Base-by-base conservation (phyloP, 139 green algal genomes). In the Desmodesmus armatus region DNA sequence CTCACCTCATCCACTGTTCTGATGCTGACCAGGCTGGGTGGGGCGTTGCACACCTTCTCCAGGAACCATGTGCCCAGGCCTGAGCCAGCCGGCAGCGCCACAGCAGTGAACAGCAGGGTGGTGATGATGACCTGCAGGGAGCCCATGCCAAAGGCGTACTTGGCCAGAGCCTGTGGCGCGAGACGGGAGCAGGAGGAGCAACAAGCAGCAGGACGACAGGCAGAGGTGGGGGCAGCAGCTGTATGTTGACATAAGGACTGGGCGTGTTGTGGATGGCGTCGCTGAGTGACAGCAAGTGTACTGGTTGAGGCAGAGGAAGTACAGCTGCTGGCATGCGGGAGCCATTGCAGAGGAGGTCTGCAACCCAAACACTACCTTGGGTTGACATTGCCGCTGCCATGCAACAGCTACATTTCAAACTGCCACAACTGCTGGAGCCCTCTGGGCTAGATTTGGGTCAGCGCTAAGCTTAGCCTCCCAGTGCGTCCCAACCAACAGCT, bases 101-200 rank as follows among this genome's bases (percentile, higher is more conserved):
- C 92, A 0, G 86, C 80, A 0, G 91, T 93, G 84, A 99, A 99
- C 33, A 93, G 88, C 47, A 86, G 47, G 0, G 91, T 97, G 69
- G 78, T 93, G 5, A 96, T 19, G 13, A 94, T 4, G 88, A 99
- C 93, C 83, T 98, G 96, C 1, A 95, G 80, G 2, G 89, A 89
- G 31, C 97, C 97, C 51, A 99, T 89, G 19, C 96, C 96, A 90
- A 99, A 99, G 0, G 96, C 96, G 79, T 95, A 99, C 87, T 97
- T 98, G 41, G 95, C 95, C 47, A 99, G 90, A 7, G 92, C 91
- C 91, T 96, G 91, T 84, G 81, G 2, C 0, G 23, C 3, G 17
- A 19, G 37, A 51, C 67, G 35, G 72, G 43, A 80, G 72, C 72
- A 55, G 71, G 37, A 63, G 72, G 43, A 80, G 71, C 39, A 33